Conservation (phyloP, 2,329 filamentous ascomycete genomes). For the Diplodia mutila region DNA sequence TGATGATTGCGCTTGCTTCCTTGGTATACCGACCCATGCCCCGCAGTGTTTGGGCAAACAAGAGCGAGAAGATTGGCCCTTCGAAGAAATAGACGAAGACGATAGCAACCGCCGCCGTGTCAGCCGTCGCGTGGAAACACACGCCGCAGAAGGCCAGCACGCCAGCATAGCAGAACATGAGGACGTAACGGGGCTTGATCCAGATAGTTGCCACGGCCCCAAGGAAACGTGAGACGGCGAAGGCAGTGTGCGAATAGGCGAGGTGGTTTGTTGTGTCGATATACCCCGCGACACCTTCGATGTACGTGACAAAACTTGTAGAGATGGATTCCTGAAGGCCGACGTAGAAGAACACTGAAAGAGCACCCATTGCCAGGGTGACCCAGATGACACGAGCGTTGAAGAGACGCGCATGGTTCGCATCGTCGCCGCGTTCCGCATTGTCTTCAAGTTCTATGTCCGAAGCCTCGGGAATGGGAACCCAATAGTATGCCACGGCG, state of each 20-base stretch:
- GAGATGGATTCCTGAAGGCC: conserved; percentile 63
- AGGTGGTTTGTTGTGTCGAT: conserved; percentile 48
- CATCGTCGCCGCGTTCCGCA: conserved; percentile 55
- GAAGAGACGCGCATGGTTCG: conserved; percentile 45
- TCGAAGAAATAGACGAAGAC: conserved; percentile 63
- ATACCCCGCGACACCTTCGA: conserved; percentile 44
- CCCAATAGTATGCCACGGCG: conserved; percentile 63
- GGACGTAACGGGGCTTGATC: conserved; percentile 62
- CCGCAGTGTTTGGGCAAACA: conserved; percentile 62
- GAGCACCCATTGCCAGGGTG: conserved; percentile 58
- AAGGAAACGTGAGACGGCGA: conserved; percentile 62
- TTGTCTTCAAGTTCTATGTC: conserved; percentile 63
- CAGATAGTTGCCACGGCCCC: conserved; percentile 57
- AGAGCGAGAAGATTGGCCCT: conserved; percentile 62
- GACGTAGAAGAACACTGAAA: conserved; percentile 64
- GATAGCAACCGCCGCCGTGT: conserved; percentile 51
- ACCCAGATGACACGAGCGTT: conserved; percentile 59
- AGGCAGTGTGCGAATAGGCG: conserved; percentile 61
- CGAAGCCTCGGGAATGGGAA: conserved; percentile 65
- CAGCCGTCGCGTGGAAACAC: conserved; percentile 53
- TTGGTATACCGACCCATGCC: conserved; percentile 63
- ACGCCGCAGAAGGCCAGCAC: conserved; percentile 57
- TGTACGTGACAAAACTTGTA: conserved; percentile 52
- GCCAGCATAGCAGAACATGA: conserved; percentile 55
- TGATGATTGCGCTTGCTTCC: conserved; percentile 57